phyloP scores from a whole-genome alignment of 192 early-diverging fungal species.

The Podila clonocystis region DNA sequence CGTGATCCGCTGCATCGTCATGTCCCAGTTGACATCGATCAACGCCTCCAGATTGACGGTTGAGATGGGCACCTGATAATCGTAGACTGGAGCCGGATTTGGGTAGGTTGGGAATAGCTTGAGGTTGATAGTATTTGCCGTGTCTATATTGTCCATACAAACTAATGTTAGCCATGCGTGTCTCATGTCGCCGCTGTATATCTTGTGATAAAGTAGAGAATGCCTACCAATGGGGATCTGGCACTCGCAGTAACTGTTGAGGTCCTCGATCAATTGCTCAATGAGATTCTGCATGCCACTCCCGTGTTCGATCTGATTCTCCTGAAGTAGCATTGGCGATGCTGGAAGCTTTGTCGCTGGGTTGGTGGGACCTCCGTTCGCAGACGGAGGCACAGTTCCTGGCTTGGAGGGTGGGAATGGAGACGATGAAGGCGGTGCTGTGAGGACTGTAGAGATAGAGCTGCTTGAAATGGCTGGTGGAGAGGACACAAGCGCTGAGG shows the following conservation, averaged over 20 bases:
- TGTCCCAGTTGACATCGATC: conserved; percentile 90
- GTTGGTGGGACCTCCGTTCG: not conserved
- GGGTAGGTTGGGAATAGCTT: conserved; percentile 86
- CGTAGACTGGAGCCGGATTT: conserved; percentile 77
- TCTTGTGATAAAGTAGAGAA: not conserved
- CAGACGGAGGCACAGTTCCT: not conserved
- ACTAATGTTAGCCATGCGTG: too few species aligned
- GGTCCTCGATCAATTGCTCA: conserved; percentile 85
- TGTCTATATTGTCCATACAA: conserved; percentile 57
- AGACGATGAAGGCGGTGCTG: conserved; percentile 30
- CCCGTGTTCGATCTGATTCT: conserved; percentile 16
- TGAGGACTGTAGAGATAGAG: conserved; percentile 17
- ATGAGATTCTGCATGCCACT: conserved; percentile 77
- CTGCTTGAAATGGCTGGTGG: conserved; percentile 18
- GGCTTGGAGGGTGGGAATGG: conserved; percentile 16
- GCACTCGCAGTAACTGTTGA: conserved; percentile 89
- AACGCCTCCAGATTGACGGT: conserved; percentile 72
- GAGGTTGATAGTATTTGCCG: conserved; percentile 82
- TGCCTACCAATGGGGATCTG: conserved; percentile 83
- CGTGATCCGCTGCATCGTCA: conserved; percentile 84
- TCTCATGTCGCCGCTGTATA: too few species aligned
- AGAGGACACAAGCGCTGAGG: conserved; percentile 15
- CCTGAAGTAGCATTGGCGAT: not conserved
- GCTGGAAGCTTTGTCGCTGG: not conserved
- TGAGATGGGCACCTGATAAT: conserved; percentile 86